phyloP scores from a whole-genome alignment of 2,329 filamentous ascomycete genomes.

The Lachnellula cervina region DNA sequence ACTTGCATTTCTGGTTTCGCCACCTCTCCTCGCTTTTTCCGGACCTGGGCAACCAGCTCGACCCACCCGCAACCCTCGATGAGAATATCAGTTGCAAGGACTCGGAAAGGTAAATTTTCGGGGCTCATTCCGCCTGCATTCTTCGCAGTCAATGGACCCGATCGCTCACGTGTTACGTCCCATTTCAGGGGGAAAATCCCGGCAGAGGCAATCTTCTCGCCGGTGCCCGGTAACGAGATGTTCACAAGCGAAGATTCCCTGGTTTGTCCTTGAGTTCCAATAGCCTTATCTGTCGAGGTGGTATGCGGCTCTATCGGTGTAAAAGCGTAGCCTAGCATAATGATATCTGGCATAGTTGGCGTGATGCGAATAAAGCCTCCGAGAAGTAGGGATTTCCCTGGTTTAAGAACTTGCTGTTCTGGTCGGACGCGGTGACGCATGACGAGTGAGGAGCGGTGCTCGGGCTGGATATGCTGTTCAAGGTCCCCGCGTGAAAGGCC shows the following conservation, averaged over 20 bases:
- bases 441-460: constrained; percentile 62
- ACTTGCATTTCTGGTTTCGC: background rate
- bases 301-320: constrained; percentile 72
- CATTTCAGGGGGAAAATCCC: constrained; percentile 70
- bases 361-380: constrained; percentile 87
- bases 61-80: constrained; percentile 94
- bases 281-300: constrained; percentile 75
- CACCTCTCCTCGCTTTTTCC: constrained; percentile 45
- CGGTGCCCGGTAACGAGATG: constrained; percentile 56
- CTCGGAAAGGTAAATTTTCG: constrained; percentile 69
- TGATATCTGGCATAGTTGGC: constrained; percentile 57
- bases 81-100: constrained; percentile 77
- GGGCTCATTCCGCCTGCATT: constrained; percentile 59
- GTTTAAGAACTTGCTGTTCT: constrained; percentile 66
- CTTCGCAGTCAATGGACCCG: constrained; percentile 65
- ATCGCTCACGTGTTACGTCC: constrained; percentile 77
- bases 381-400: constrained; percentile 74
- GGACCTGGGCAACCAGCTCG: constrained; percentile 78
- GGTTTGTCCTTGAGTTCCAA: constrained; percentile 62
- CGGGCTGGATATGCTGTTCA: constrained; percentile 63
- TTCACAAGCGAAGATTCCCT: constrained; percentile 55
- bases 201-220: constrained; percentile 59
- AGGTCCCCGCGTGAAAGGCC: constrained; percentile 73
- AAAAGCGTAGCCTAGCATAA: constrained; percentile 82
- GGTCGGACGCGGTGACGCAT: constrained; percentile 75